phyloP scores from a whole-genome alignment of 2,329 filamentous ascomycete species.

The Phialophora verrucosa region DNA sequence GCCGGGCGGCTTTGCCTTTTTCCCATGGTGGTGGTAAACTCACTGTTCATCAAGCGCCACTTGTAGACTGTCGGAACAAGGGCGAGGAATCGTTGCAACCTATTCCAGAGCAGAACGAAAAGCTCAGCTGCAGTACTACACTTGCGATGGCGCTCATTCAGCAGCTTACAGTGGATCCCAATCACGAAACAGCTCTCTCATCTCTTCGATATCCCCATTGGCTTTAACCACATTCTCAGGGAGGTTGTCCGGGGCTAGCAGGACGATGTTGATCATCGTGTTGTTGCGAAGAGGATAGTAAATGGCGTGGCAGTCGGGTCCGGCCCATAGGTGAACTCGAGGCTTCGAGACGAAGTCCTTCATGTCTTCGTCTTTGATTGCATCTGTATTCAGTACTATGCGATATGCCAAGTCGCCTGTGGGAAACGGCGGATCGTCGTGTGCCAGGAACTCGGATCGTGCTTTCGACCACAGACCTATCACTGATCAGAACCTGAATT shows the following conservation, averaged over 20 bases:
- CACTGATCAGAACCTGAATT: too few relatives aligned
- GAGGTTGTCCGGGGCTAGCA: slow-evolving; percentile 56
- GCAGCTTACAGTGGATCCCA: slow-evolving; percentile 42
- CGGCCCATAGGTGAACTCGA: slow-evolving; percentile 62
- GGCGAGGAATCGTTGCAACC: slow-evolving; percentile 40
- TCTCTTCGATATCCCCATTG: slow-evolving; percentile 46
- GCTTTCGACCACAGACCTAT: slow-evolving; percentile 53
- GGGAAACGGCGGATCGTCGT: slow-evolving; percentile 52
- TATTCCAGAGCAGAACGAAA: slow-evolving; percentile 1
- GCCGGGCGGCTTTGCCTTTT: too few relatives aligned
- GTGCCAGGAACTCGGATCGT: slow-evolving; percentile 54
- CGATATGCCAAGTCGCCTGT: slow-evolving; percentile 65
- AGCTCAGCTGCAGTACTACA: too few relatives aligned
- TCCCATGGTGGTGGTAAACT: too few relatives aligned
- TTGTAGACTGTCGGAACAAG: slow-evolving; percentile 39
- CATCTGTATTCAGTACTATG: slow-evolving; percentile 57
- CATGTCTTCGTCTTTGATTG: slow-evolving; percentile 56
- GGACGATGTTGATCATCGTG: slow-evolving; percentile 56
- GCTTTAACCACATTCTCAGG: slow-evolving; percentile 42
- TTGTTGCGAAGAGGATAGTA: slow-evolving; percentile 55
- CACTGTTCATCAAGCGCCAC: slow-evolving; percentile 57
- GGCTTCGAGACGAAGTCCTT: slow-evolving; percentile 53
- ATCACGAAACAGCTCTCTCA: slow-evolving; percentile 41
- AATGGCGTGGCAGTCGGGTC: slow-evolving; percentile 59
- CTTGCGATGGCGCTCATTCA: too few relatives aligned